phyloP scores from a whole-genome alignment of 352 stramenopile species.

The Globisporangium alternatum region DNA sequence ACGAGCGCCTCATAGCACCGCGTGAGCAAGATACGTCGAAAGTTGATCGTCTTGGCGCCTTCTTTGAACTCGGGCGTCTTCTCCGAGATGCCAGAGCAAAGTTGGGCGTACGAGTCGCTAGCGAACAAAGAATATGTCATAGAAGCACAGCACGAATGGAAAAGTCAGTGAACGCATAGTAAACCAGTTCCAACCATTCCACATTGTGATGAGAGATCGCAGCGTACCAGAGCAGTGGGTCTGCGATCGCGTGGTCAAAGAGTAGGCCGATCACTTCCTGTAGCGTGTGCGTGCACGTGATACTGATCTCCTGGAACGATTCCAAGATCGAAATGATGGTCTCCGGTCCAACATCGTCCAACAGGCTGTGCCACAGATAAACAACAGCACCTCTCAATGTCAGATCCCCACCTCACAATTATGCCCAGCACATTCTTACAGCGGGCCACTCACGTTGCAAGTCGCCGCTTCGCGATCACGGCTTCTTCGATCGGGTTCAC shows the following conservation, averaged over 20 bases:
- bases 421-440: background rate
- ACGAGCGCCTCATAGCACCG: slow-evolving; percentile 82
- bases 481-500: slow-evolving; percentile 69
- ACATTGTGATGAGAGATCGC: background rate
- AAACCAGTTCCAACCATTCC: background rate
- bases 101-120: slow-evolving; percentile 60
- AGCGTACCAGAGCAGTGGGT: slow-evolving; percentile 48
- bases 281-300: slow-evolving; percentile 69
- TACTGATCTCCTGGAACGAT: slow-evolving; percentile 55
- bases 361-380: slow-evolving; percentile 36
- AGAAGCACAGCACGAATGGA: background rate
- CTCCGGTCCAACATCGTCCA: slow-evolving; percentile 51
- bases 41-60: slow-evolving; percentile 82
- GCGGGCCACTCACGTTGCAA: slow-evolving; percentile 41
- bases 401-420: background rate
- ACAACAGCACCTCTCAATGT: slow-evolving; percentile 3
- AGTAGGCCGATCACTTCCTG: slow-evolving; percentile 65
- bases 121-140: background rate
- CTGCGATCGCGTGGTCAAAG: slow-evolving; percentile 73
- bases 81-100: slow-evolving; percentile 63
- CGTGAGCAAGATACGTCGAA: slow-evolving; percentile 71
- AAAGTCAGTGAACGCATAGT: background rate
- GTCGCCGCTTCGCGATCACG: slow-evolving; percentile 44
- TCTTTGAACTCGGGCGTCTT: slow-evolving; percentile 78
- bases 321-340: slow-evolving; percentile 42